phyloP scores from a whole-genome alignment of 2,329 filamentous ascomycete genomes.

The Neonectria coccinea region DNA sequence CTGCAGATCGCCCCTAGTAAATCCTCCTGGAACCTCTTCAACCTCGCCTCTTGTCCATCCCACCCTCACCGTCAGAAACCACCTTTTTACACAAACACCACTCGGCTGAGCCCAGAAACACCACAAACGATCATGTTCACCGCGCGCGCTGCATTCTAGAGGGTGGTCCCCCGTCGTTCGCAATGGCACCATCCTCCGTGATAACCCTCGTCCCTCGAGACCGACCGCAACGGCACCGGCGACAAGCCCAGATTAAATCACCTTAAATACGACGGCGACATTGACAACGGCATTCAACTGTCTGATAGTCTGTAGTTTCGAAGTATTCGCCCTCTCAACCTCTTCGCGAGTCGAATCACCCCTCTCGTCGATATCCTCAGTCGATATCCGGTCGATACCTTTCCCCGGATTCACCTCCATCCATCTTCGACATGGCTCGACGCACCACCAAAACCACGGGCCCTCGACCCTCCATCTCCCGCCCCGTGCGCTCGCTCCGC shows the following conservation, averaged over 20 bases:
- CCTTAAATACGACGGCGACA: constrained; percentile 5
- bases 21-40: not conserved
- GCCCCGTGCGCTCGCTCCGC: constrained; percentile 37
- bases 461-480: constrained; percentile 22
- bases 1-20: not conserved
- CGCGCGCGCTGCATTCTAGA: constrained; percentile 63
- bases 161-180: constrained; percentile 62
- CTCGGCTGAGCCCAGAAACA: constrained; percentile 14
- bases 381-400: not conserved
- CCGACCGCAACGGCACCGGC: constrained; percentile 20
- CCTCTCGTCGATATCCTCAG: not conserved
- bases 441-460: constrained; percentile 40
- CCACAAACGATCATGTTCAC: constrained; percentile 43
- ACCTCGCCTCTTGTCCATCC: constrained; percentile 1
- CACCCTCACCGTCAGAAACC: constrained; percentile 16
- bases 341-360: not conserved
- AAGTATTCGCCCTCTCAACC: not conserved
- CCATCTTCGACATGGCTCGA: constrained; percentile 37
- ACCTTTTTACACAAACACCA: constrained; percentile 21
- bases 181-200: constrained; percentile 69
- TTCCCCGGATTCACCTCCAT: not conserved
- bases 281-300: constrained; percentile 4
- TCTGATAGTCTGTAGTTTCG: not conserved
- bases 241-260: constrained; percentile 9
- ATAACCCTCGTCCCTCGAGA: constrained; percentile 51